Evolutionary conservation across 2,329 filamentous ascomycete species (phyloP), one percentile per base, ranked within the genome.

Genomic region (Mycogone perniciosa): DNA sequence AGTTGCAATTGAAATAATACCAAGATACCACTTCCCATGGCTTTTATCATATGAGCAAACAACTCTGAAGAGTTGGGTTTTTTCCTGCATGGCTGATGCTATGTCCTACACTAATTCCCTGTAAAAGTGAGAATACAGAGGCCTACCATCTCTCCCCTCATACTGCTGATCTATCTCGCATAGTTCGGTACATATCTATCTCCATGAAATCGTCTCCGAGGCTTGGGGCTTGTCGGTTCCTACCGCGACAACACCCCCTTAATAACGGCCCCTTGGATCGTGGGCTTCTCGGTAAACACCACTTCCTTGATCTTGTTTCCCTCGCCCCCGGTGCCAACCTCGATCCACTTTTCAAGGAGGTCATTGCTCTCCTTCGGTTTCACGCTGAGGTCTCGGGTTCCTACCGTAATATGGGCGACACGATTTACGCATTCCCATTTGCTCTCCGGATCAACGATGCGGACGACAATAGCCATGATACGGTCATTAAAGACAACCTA

Each of bases 291-390:
- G 45, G 76, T 72, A 40, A 83, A 71, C 7, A 74, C 64, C 13
- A 79, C 57, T 50, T 81, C 79, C 4, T 62, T 56, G 31, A 81
- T 76, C 9, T 65, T 64, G 35, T 69, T 73, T n/a, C 34, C 52
- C 7, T 67, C 66, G 2, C 60, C 68, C 2, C 71, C 69, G 27
- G 68, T 66, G 1, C 78, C 80, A 31, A 67, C 57, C 55, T 85
- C 76, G 54, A 93, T 64, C 92, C 92, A 97, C 53, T 75, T 75
- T 56, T 76, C 76, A 52, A 99, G 68, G 62, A 99, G 60, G 53
- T 89, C 84, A 64, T 99, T 99, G 71, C 91, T 95, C 74, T 99
- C 92, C 69, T 88, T 91, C 0, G 93, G 92, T 72, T 96, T 97
- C 61, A 97, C 81, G 6, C 75, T 68, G 43, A 76, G 69, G 57